A percentile compares a stretch with the other conserved stretches of the same genome.
These are phyloP conservation scores for Petasospora rhodanensis DNA, from an alignment of 1,139 yeast genomes.

Conservation along the genomic window DNA sequence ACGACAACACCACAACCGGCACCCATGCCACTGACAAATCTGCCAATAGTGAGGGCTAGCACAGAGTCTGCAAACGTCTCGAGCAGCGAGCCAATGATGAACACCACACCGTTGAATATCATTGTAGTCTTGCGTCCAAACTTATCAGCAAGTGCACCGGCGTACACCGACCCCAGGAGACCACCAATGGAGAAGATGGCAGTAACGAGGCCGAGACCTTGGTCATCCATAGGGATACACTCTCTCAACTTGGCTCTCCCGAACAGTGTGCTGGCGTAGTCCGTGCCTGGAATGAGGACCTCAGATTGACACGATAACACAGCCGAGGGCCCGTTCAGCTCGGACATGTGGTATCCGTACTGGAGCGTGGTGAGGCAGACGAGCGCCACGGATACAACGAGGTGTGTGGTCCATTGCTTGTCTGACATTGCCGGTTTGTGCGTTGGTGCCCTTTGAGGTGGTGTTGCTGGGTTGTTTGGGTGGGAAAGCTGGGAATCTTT, in stretches of 20 bases:
- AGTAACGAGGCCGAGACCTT: conserved; percentile 75
- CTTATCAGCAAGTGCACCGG: conserved; percentile 64
- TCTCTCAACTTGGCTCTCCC: conserved; percentile 29
- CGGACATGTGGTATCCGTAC: conserved; percentile 88
- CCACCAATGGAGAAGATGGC: conserved; percentile 88
- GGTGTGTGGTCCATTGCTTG: conserved; percentile 11
- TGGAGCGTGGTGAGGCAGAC: conserved; percentile 76
- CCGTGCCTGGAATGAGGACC: conserved; percentile 25
- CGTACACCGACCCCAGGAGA: conserved; percentile 66
- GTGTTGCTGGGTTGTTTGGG: background rate
- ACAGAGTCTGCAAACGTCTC: conserved; percentile 51
- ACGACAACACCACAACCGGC: conserved; percentile 87
- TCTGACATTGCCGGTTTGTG: conserved; percentile 3
- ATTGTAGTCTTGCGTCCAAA: conserved; percentile 63
- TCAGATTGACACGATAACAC: conserved; percentile 46
- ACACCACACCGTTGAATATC: conserved; percentile 50
- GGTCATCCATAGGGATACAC: conserved; percentile 60
- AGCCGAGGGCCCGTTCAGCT: conserved; percentile 76
- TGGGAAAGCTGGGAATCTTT: background rate
- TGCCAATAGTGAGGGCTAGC: conserved; percentile 50
- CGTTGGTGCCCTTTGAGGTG: background rate
- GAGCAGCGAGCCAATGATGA: conserved; percentile 62
- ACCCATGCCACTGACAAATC: conserved; percentile 76
- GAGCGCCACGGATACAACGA: conserved; percentile 34
- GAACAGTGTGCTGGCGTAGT: conserved; percentile 24